phyloP scores from a whole-genome alignment of 306 rosid species.

The Spatholobus suberectus region DNA sequence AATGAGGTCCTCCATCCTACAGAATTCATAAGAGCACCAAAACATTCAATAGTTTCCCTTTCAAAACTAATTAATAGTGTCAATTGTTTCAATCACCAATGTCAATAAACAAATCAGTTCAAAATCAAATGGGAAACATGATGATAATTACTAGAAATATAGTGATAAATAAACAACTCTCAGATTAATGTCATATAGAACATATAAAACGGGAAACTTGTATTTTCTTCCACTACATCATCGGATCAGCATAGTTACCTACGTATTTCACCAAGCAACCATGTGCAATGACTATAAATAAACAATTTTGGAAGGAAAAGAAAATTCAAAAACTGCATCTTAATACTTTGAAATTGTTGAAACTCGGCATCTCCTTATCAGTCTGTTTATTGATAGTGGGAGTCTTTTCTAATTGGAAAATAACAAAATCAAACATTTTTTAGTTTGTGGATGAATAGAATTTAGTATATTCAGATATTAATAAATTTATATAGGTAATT shows the following conservation, averaged over 20 bases:
- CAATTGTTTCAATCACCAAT: slow-evolving; percentile 15
- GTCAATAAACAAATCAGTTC: slow-evolving; percentile 2
- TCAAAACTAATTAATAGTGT: slow-evolving; percentile 1
- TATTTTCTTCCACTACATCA: slow-evolving; percentile 8
- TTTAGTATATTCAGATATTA: background rate
- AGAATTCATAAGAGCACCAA: slow-evolving; percentile 39
- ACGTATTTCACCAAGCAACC: background rate
- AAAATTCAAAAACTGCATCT: background rate
- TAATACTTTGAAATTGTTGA: slow-evolving; percentile 23
- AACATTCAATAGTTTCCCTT: slow-evolving; percentile 5
- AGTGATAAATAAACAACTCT: background rate
- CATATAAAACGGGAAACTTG: background rate
- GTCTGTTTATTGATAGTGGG: background rate
- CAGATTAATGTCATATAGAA: background rate
- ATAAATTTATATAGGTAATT: background rate
- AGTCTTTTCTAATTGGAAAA: background rate
- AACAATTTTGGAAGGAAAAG: background rate
- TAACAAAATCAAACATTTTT: background rate
- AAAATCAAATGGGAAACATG: slow-evolving; percentile 9
- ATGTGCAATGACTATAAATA: background rate
- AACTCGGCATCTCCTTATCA: background rate
- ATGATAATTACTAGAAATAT: background rate
- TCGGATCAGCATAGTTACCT: background rate
- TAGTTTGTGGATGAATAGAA: background rate
- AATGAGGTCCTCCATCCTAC: slow-evolving; percentile 81